Evolutionary conservation across 2,329 filamentous ascomycete genomes (phyloP), one percentile per base, ranked within the genome.

Genomic region (Talaromyces sp.): DNA sequence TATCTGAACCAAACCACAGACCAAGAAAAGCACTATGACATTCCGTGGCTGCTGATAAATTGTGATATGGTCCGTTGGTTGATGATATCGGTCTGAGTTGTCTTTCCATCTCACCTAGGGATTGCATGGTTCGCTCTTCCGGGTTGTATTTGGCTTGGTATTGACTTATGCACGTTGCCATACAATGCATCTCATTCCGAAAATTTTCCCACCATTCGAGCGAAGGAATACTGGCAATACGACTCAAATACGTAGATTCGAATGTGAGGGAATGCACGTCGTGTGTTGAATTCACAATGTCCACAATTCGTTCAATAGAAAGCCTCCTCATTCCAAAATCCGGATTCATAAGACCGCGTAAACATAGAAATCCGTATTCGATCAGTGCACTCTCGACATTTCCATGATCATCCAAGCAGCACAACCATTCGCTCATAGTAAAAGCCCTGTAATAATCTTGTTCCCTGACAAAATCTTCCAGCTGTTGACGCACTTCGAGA

Each of bases 371-470:
- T 10, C 36, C 57, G 30, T 62, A 62, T 34, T 62, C 40, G n/a
- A 55, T 28, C 5, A 61, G 42, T 8, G 50, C 33, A 8, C 18
- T 40, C 56, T 61, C 18, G 8, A 61, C 50, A 4, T 58, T 31
- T n/a, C 30, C 51, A 18, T 58, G 52, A 28, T 61, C 60, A n/a
- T 51, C 34, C 9, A 58, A 31, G 30, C 47, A 61, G 27, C 60
- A 61, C 30, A 61, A 28, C 60, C 60, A 61, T 50, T 61, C 55
- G 12, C 44, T 53, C n/a, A 58, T 55, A 10, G 50, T 60, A 8
- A 58, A 33, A 47, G 33, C 30, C 23, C 28, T 28, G n/a, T 58
- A 40, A 14, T 57, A 14, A 10, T 57, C 6, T 30, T 18, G 47
- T 36, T 50, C 60, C 33, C 58, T 27, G n/a, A 58, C 52, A 31